These are phyloP conservation scores for Vararia minispora DNA, from an alignment of 768 basidiomycete genomes.

Conservation along the genomic window DNA sequence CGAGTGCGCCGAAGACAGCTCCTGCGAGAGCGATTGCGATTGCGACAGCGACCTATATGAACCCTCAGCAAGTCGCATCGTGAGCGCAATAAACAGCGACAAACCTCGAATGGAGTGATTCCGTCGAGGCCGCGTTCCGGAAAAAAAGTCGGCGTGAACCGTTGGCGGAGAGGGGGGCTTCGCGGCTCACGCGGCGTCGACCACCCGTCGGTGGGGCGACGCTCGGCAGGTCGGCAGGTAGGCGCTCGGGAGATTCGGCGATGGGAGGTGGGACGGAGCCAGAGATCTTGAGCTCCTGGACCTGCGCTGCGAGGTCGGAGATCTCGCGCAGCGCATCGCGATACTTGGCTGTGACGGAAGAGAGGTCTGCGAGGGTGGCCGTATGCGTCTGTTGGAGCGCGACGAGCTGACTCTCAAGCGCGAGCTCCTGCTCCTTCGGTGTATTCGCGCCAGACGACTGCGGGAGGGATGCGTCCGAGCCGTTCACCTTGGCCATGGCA, in stretches of 20 bases:
- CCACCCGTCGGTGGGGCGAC: slow-evolving; percentile 38
- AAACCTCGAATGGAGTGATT: slow-evolving; percentile 82
- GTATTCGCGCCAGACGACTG: slow-evolving; percentile 20
- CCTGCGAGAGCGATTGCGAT: slow-evolving; percentile 96
- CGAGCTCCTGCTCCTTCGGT: slow-evolving; percentile 24
- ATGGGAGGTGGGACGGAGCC: slow-evolving; percentile 26
- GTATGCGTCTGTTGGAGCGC: slow-evolving; percentile 75
- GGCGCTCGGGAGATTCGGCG: slow-evolving; percentile 34
- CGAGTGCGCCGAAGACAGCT: slow-evolving; percentile 80
- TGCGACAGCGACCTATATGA: slow-evolving; percentile 73
- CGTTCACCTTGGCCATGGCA: slow-evolving; percentile 14
- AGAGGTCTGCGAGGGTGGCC: slow-evolving; percentile 69
- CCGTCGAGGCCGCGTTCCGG: slow-evolving; percentile 77
- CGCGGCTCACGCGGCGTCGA: slow-evolving; percentile 38
- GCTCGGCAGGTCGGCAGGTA: no score
- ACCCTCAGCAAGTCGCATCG: slow-evolving; percentile 11
- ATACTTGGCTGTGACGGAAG: slow-evolving; percentile 72
- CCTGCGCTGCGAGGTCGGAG: slow-evolving; percentile 84
- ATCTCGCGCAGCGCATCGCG: slow-evolving; percentile 86
- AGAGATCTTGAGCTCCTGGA: slow-evolving; percentile 74
- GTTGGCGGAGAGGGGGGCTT: slow-evolving; percentile 31
- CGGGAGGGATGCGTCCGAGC: slow-evolving; percentile 19
- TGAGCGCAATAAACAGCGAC: slow-evolving; percentile 12
- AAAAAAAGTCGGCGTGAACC: slow-evolving; percentile 67
- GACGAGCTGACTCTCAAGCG: slow-evolving; percentile 50